Evolutionary conservation across 2,329 filamentous ascomycete genomes (phyloP), one percentile per base, ranked within the genome.

Genomic region (Cercospora zeae-maydis): DNA sequence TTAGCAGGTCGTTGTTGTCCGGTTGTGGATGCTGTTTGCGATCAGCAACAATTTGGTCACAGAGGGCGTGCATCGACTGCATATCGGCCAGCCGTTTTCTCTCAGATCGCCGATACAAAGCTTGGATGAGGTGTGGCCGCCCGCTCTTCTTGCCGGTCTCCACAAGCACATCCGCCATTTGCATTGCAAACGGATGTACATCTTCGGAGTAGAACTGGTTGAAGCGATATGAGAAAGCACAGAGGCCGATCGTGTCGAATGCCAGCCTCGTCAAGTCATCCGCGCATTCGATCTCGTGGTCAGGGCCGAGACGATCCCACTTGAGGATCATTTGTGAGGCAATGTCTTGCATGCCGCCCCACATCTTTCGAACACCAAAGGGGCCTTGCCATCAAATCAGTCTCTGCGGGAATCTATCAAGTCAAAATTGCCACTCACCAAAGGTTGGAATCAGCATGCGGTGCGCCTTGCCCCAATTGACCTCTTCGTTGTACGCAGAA

Each of bases 191-290:
- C 0, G 88, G 87, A 65, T 91, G 89, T 72, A 88, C 77, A 8
- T 84, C 79, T n/a, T 88, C 83, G 27, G 81, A 80, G 71, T 91
- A 91, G 75, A 88, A 91, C 0, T 84, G 88, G 75, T 92, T 91
- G 80, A 91, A 91, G 16, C 88, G 85, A 62, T 82, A 87, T 37
- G 83, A 84, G 85, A 90, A 88, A 1, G 61, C 61, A 31, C 61
- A 63, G 10, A 92, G 80, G 2, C 56, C 86, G 9, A 91, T 82
- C 0, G 87, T 88, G 71, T 91, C 89, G 3, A 91, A 81, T 0
- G 88, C 85, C 33, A 91, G 77, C 16, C 88, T 82, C 3, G 88
- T 89, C 64, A 89, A 88, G 73, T 90, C 87, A 16, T 88, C 85
- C 0, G 83, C 82, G 0, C 84, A 83, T 52, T 80, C 77, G 63